These are phyloP conservation scores for Straminergon stramineum DNA, from an alignment of 225 moss, liverwort and hornwort genomes.

Conservation along the genomic window DNA sequence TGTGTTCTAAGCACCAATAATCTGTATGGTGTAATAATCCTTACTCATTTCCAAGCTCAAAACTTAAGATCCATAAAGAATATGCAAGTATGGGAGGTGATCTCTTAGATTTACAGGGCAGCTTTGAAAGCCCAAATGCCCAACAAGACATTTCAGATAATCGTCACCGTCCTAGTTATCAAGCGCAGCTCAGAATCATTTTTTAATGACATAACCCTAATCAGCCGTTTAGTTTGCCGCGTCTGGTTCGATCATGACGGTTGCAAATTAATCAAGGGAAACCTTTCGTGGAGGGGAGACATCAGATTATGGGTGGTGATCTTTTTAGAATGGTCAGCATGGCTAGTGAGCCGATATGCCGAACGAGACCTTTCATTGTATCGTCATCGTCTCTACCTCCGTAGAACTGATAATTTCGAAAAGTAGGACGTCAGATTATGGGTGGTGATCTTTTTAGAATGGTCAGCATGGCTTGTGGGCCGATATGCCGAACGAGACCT, in stretches of 20 bases:
- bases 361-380: conserved; percentile 36
- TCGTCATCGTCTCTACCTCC: conserved; percentile 12
- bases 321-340: conserved; percentile 45
- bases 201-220: neutral
- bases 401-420: neutral
- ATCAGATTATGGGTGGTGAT: conserved; percentile 35
- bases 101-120: conserved; percentile 4
- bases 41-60: neutral
- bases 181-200: too few relatives aligned
- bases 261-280: too few relatives aligned
- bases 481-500: conserved; percentile 46
- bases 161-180: neutral
- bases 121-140: neutral
- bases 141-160: neutral
- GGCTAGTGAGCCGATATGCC: conserved; percentile 35
- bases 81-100: neutral
- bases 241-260: accelerated
- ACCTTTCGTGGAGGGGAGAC: neutral
- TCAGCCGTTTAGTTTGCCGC: accelerated
- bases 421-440: conserved; percentile 1
- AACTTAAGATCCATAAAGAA: neutral
- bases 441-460: conserved; percentile 27
- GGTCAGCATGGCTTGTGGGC: conserved; percentile 36
- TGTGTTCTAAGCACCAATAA: neutral
- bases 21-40: neutral